Evolutionary conservation across 345 rosid species (phyloP).

Genomic region (Hypericum androsaemum): DNA sequence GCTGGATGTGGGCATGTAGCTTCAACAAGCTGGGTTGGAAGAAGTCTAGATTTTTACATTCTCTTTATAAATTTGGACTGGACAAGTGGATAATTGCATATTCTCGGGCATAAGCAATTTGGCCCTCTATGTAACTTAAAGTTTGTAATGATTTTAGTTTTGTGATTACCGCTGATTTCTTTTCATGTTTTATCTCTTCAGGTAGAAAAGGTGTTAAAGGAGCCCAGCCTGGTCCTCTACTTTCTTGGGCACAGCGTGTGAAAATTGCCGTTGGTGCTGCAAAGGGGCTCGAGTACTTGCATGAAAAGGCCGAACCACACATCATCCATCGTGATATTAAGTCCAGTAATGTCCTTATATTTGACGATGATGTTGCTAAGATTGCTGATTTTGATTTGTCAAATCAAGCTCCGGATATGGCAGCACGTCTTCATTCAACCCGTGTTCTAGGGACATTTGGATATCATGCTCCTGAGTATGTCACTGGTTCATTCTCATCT

Average conservation of each 20-base stretch:
- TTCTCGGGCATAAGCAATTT: too few species aligned
- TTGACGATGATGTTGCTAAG: conserved; percentile 76
- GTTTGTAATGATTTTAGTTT: background rate
- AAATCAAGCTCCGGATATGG: conserved; percentile 83
- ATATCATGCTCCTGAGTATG: conserved; percentile 98
- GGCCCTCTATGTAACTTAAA: too few species aligned
- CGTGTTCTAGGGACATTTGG: conserved; percentile 96
- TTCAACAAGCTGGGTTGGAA: too few species aligned
- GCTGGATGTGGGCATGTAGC: too few species aligned
- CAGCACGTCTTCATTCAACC: conserved; percentile 89
- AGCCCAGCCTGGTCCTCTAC: conserved; percentile 67
- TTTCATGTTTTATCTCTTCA: conserved; percentile 6
- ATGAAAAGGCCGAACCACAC: conserved; percentile 68
- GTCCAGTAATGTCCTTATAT: conserved; percentile 79
- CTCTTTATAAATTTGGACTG: too few species aligned
- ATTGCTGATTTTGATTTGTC: conserved; percentile 91
- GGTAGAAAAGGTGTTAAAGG: conserved; percentile 78
- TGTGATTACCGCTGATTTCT: conserved; percentile 2
- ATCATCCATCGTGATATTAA: conserved; percentile 79
- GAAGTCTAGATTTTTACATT: too few species aligned
- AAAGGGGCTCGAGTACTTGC: conserved; percentile 88
- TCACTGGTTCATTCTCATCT: background rate
- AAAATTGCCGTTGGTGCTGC: conserved; percentile 91
- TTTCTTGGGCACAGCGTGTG: conserved; percentile 87
- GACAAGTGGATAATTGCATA: too few species aligned